phyloP scores from a whole-genome alignment of 2,329 filamentous ascomycete species.

The Diplocarpon mali region DNA sequence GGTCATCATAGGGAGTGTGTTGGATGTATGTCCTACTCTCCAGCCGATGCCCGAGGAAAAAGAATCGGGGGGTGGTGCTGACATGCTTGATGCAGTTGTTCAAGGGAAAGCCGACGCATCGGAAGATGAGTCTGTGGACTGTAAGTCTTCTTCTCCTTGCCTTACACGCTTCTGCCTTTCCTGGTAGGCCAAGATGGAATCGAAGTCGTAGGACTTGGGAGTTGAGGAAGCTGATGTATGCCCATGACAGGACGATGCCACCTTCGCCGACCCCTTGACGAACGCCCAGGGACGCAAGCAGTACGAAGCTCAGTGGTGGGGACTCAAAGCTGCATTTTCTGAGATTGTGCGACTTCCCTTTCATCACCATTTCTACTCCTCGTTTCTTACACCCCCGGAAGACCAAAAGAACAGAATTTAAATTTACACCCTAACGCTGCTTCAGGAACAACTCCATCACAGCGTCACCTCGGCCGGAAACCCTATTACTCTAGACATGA shows the following conservation, averaged over 20 bases:
- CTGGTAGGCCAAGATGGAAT: neutral
- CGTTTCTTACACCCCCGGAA: neutral
- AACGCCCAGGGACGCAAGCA: slow-evolving; percentile 43
- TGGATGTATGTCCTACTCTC: slow-evolving; percentile 34
- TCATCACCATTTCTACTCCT: neutral
- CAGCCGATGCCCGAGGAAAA: neutral
- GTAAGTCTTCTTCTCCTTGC: neutral
- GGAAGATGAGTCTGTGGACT: slow-evolving; percentile 48
- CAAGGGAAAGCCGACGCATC: slow-evolving; percentile 45
- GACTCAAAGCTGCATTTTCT: slow-evolving; percentile 44
- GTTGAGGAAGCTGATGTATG: neutral
- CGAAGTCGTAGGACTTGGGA: neutral
- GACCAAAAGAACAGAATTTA: neutral
- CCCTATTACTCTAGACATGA: slow-evolving; percentile 46
- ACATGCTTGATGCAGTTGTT: slow-evolving; percentile 35
- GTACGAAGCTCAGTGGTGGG: slow-evolving; percentile 42
- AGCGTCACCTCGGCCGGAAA: slow-evolving; percentile 44
- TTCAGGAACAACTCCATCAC: slow-evolving; percentile 37
- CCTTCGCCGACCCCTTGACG: slow-evolving; percentile 48
- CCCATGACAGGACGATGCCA: slow-evolving; percentile 34
- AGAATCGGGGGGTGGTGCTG: neutral
- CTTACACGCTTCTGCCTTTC: neutral
- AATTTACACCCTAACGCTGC: neutral
- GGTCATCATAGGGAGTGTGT: slow-evolving; percentile 43
- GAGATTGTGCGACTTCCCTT: slow-evolving; percentile 32